A percentile compares a stretch with the other conserved stretches of the same genome.
phyloP scores from a whole-genome alignment of 2,329 filamentous ascomycete species.

The Ophiostoma montium region DNA sequence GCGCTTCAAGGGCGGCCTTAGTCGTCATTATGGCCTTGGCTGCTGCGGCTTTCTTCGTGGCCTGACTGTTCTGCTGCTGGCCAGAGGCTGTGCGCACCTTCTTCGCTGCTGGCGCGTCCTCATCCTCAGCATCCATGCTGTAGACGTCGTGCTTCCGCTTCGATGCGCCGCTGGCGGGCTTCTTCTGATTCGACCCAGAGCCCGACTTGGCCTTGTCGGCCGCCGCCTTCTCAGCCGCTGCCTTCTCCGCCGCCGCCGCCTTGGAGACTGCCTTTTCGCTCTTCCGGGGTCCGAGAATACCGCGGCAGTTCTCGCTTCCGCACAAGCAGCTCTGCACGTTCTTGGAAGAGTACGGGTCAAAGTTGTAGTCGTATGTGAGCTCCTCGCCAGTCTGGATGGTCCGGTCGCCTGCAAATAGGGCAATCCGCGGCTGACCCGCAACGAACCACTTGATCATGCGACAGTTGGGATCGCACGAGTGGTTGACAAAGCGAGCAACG shows the following conservation, averaged over 20 bases:
- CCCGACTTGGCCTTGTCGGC: not conserved
- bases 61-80: not conserved
- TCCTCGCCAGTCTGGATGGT: slow-evolving; percentile 93
- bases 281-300: slow-evolving; percentile 48
- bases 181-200: not conserved
- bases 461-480: slow-evolving; percentile 93
- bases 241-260: slow-evolving; percentile 1
- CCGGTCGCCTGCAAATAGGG: slow-evolving; percentile 78
- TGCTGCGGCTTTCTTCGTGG: not conserved
- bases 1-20: slow-evolving; percentile 8
- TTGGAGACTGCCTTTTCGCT: slow-evolving; percentile 23
- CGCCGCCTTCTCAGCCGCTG: slow-evolving; percentile 4
- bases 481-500: slow-evolving; percentile 95
- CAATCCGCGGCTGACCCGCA: slow-evolving; percentile 85
- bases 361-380: slow-evolving; percentile 83
- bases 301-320: slow-evolving; percentile 48
- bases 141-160: slow-evolving; percentile 10
- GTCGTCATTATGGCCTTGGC: slow-evolving; percentile 7
- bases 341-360: slow-evolving; percentile 54
- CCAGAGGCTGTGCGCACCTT: slow-evolving; percentile 6
- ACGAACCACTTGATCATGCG: slow-evolving; percentile 98
- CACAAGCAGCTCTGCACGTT: slow-evolving; percentile 55
- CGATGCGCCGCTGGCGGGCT: not conserved
- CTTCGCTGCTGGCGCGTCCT: slow-evolving; percentile 5
- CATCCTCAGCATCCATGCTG: slow-evolving; percentile 4